Evolutionary conservation across 2,329 filamentous ascomycete species (phyloP).

Genomic region (Arthroderma sp.): DNA sequence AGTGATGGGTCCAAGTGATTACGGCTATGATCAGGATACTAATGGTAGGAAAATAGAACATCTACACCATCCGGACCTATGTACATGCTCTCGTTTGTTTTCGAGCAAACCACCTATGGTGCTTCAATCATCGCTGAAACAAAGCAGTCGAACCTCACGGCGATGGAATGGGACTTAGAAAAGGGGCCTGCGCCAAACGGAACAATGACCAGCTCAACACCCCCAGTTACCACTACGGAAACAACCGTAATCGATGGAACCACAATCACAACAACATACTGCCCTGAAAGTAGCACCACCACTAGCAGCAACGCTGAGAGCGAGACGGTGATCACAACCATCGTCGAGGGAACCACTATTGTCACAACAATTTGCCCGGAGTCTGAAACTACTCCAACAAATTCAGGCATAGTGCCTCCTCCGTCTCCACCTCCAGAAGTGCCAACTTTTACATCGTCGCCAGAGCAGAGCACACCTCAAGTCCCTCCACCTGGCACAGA

Average conservation of each 20-base stretch:
- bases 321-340: conserved; percentile 1
- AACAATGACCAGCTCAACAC: not conserved
- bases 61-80: not conserved
- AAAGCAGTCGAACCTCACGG: not conserved
- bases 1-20: not conserved
- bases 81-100: conserved; percentile 2
- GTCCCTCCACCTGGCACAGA: too few species aligned
- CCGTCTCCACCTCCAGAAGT: not conserved
- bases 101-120: not conserved
- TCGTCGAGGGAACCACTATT: not conserved
- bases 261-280: conserved; percentile 3
- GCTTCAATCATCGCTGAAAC: conserved; percentile 2
- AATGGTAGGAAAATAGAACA: not conserved
- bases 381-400: not conserved
- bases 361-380: conserved; percentile 1
- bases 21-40: not conserved
- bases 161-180: not conserved
- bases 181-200: not conserved
- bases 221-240: not conserved
- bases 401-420: not conserved
- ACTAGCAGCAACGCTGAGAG: not conserved
- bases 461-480: too few species aligned
- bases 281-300: conserved; percentile 1
- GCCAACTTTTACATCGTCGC: too few species aligned
- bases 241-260: conserved; percentile 2